Evolutionary conservation across 345 rosid species (phyloP), one percentile per base, ranked within the genome.

Genomic region (Odontarrhena argentea): DNA sequence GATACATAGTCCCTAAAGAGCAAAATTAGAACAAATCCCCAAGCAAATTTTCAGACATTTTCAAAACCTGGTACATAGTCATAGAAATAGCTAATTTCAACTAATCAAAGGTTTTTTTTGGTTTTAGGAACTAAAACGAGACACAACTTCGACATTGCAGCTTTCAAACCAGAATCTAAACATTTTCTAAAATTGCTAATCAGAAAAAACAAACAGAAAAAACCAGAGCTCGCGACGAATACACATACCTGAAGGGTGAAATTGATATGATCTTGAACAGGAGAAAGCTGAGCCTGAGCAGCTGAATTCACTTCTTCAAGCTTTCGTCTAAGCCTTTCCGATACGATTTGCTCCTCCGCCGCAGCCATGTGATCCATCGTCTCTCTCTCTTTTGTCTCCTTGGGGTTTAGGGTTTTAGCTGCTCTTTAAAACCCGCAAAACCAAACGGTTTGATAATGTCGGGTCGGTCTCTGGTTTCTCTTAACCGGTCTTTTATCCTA

Each of bases 261-360:
- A 80, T 86, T 87, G 79, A 92, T 79, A 38, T 92, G 96, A 65
- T 89, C 91, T 77, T 89, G 91, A 32, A 92, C 64, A 44, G 89
- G 88, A 49, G 87, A 73, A 62, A 92, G 98, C 45, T 92, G 96
- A 55, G 80, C 4, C 45, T 92, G 91, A 55, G 93, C 93, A 53
- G 96, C 86, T 15, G n/a, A 55, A 57, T 89, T 86, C 2, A 92
- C 93, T 56, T 92, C 89, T 36, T 82, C 69, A 3, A 89, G 84
- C 67, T 86, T 89, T 69, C 75, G 75, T 47, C 84, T 74, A 74
- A 89, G 61, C 63, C 95, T 85, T 12, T 86, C 95, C 40, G 91
- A 82, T 9, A 83, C 80, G 40, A 84, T 70, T 76, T 83, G 87
- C 67, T 84, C 82, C 53, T 87, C 91, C 60, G 80, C 69, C 28